phyloP scores from a whole-genome alignment of 2,329 filamentous ascomycete species.

The Ascochyta koolunga region DNA sequence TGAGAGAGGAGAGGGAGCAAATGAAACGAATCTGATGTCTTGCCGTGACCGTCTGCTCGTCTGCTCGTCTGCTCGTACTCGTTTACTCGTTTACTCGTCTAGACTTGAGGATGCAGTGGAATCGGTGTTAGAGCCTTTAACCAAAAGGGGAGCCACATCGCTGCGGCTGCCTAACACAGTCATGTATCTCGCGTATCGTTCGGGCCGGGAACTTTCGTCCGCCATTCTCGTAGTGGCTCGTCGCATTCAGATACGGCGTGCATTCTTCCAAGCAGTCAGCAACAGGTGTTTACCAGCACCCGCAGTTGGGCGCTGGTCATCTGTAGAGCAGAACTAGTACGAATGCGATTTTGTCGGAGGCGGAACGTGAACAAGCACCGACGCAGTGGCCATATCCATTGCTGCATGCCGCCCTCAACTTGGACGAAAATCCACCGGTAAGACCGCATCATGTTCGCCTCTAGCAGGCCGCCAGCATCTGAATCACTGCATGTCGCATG shows the following conservation, averaged over 20 bases:
- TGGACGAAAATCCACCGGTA: too few species aligned
- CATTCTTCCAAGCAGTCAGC: constrained; percentile 4
- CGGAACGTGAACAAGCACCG: constrained; percentile 5
- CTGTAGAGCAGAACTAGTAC: background rate
- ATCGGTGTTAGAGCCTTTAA: background rate
- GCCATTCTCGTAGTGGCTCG: background rate
- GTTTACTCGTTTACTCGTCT: background rate
- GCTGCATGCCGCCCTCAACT: background rate
- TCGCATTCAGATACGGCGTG: constrained; percentile 1
- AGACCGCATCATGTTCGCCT: background rate
- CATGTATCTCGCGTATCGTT: background rate
- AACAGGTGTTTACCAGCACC: background rate
- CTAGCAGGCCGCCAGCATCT: background rate
- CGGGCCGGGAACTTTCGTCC: background rate
- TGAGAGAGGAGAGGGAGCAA: background rate
- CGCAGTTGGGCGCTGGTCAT: background rate
- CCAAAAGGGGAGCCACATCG: constrained; percentile 5
- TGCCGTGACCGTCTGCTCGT: background rate
- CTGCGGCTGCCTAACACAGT: constrained; percentile 1
- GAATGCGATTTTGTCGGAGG: background rate
- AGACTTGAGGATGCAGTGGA: background rate
- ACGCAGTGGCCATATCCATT: background rate
- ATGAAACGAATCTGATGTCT: background rate
- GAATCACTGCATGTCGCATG: background rate
- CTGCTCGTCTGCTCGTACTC: background rate